Percentiles rank a stretch among this genome's conserved stretches.
Conservation (phyloP, 495 filamentous ascomycete genomes). For the Xylaria scruposa region DNA sequence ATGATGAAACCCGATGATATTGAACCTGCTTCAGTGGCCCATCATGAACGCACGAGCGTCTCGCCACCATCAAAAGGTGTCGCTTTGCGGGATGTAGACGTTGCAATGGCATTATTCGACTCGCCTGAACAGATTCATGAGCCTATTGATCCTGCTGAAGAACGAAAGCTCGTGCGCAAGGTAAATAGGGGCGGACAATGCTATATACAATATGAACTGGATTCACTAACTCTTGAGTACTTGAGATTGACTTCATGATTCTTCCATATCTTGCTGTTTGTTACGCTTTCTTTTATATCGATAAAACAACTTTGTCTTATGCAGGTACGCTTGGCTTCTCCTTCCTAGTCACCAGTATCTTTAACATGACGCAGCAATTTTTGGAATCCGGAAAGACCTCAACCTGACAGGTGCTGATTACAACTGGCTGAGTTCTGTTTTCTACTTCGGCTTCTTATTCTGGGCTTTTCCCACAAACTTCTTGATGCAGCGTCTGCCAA, state of each 20-base stretch:
- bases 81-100: constrained; percentile 19
- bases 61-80: background rate
- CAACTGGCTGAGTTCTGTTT: constrained; percentile 64
- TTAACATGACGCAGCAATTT: constrained; percentile 51
- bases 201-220: background rate
- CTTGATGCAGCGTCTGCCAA: constrained; percentile 63
- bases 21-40: background rate
- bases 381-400: constrained; percentile 60
- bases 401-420: constrained; percentile 61
- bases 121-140: constrained; percentile 42
- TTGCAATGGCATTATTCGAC: constrained; percentile 30
- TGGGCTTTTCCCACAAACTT: constrained; percentile 58
- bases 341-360: constrained; percentile 19
- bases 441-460: constrained; percentile 66
- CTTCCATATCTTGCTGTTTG: constrained; percentile 59
- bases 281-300: constrained; percentile 68
- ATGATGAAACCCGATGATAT: constrained; percentile 16
- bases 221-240: background rate
- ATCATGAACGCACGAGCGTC: constrained; percentile 15
- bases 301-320: constrained; percentile 48
- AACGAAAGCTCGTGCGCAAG: constrained; percentile 57
- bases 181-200: background rate
- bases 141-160: constrained; percentile 56
- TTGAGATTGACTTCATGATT: constrained; percentile 35
- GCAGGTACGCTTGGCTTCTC: constrained; percentile 14